phyloP scores from a whole-genome alignment of 2,329 filamentous ascomycete genomes.

The Teratosphaeria nubilosa region DNA sequence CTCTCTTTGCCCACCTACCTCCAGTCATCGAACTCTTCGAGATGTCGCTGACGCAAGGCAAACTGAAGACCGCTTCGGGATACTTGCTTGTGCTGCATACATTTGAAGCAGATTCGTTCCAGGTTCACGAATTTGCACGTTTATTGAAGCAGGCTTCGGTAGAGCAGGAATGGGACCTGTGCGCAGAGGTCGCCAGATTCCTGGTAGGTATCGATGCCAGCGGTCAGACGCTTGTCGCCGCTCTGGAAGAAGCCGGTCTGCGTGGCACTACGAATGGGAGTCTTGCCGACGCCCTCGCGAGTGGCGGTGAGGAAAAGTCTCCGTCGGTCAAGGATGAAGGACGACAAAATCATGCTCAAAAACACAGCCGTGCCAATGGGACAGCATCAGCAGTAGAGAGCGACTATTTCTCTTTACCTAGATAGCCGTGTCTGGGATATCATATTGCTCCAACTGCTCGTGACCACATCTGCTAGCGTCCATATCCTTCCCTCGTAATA shows the following conservation, averaged over 20 bases:
- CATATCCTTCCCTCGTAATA: background rate
- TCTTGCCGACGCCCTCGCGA: background rate
- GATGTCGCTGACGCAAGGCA: slow-evolving; percentile 73
- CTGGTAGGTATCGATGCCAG: slow-evolving; percentile 83
- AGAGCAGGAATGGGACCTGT: slow-evolving; percentile 88
- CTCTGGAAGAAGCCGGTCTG: slow-evolving; percentile 40
- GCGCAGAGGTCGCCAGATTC: slow-evolving; percentile 90
- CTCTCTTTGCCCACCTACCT: slow-evolving; percentile 82
- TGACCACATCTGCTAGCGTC: too few species aligned
- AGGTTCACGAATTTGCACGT: slow-evolving; percentile 62
- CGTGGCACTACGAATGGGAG: slow-evolving; percentile 2
- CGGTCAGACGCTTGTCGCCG: slow-evolving; percentile 66
- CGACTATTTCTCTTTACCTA: background rate
- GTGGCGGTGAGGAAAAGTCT: background rate
- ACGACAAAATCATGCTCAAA: background rate
- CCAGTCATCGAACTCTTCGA: slow-evolving; percentile 89
- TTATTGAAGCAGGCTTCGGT: slow-evolving; percentile 70
- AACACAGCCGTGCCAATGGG: background rate
- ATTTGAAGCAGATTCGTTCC: slow-evolving; percentile 32
- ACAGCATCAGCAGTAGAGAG: background rate
- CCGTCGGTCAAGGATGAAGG: background rate
- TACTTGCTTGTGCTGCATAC: slow-evolving; percentile 94
- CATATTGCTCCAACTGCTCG: background rate
- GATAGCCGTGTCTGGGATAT: background rate
- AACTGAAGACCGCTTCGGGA: slow-evolving; percentile 87